Evolutionary conservation across 2,329 filamentous ascomycete genomes (phyloP).

Genomic region (Elsinoe ampelina): DNA sequence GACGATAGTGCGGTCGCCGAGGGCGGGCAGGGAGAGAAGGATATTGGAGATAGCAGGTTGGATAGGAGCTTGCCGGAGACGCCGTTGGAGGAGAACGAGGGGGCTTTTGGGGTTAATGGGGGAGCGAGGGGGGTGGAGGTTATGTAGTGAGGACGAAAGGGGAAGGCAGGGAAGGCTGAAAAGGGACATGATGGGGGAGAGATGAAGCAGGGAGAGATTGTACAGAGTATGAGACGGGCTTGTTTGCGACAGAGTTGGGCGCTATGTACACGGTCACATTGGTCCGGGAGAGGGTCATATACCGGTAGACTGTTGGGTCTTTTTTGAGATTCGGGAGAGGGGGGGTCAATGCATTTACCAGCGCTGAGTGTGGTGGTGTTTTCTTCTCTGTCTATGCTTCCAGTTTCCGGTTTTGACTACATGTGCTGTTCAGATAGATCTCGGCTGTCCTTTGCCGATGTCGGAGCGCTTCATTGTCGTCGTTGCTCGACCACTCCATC

Average conservation of each 20-base stretch:
- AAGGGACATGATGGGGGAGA: too few relatives aligned
- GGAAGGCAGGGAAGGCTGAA: too few relatives aligned
- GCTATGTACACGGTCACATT: not conserved
- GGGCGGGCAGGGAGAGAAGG: slow-evolving; percentile 20
- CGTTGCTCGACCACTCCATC: too few relatives aligned
- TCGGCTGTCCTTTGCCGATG: too few relatives aligned
- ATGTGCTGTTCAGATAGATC: too few relatives aligned
- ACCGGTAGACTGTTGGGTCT: not conserved
- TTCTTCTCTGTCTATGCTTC: too few relatives aligned
- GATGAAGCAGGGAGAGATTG: not conserved
- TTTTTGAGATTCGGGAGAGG: not conserved
- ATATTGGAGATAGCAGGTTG: not conserved
- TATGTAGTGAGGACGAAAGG: not conserved
- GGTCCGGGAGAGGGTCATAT: not conserved
- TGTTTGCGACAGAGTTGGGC: not conserved
- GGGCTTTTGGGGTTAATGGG: not conserved
- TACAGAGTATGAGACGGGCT: not conserved
- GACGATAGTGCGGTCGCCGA: slow-evolving; percentile 24
- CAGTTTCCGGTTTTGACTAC: too few relatives aligned
- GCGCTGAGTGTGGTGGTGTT: not conserved
- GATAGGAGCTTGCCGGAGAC: slow-evolving; percentile 8
- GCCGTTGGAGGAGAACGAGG: slow-evolving; percentile 12
- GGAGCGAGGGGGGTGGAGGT: slow-evolving; percentile 8
- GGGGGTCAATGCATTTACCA: not conserved
- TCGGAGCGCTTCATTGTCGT: too few relatives aligned